Percentiles rank a stretch among this genome's conserved stretches.
These are phyloP conservation scores for Pezicula carpinea DNA, from an alignment of 2,329 filamentous ascomycete genomes.

Conservation along the genomic window DNA sequence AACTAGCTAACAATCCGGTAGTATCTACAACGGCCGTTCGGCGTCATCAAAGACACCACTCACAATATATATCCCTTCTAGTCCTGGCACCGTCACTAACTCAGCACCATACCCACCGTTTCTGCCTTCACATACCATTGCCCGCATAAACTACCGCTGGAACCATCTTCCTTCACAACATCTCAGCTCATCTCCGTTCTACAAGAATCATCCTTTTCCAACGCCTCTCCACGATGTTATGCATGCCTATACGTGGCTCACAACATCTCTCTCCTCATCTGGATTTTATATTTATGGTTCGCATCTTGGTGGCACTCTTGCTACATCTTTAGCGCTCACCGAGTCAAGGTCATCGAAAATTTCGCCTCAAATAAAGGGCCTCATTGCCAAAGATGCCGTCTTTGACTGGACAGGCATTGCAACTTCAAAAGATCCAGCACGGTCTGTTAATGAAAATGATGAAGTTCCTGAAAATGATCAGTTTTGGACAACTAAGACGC, in stretches of 20 bases:
- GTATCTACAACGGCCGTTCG: conserved; percentile 24
- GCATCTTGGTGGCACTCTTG: conserved; percentile 53
- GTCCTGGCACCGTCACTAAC: conserved; percentile 37
- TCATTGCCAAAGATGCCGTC: conserved; percentile 54
- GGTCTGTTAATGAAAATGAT: background rate
- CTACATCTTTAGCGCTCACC: conserved; percentile 52
- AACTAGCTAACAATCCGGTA: conserved; percentile 13
- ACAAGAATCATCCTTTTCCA: conserved; percentile 40
- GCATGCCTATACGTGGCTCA: conserved; percentile 40
- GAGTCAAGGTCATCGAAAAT: conserved; percentile 42
- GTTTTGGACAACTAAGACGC: conserved; percentile 14
- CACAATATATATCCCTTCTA: conserved; percentile 48
- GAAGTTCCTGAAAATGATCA: background rate
- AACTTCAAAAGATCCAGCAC: conserved; percentile 36
- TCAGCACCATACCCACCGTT: conserved; percentile 33
- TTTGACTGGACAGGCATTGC: conserved; percentile 62
- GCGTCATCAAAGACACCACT: conserved; percentile 36
- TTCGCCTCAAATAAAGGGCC: conserved; percentile 39
- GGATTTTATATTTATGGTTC: conserved; percentile 50
- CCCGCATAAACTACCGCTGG: conserved; percentile 59
- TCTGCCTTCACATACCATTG: conserved; percentile 41
- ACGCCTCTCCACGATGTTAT: conserved; percentile 51
- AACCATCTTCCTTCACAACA: conserved; percentile 14
- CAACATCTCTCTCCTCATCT: conserved; percentile 27
- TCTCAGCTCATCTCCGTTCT: conserved; percentile 10